Percentiles rank a stretch among this genome's conserved stretches.
Conservation (phyloP, 768 basidiomycete genomes). For the Suillus luteus region DNA sequence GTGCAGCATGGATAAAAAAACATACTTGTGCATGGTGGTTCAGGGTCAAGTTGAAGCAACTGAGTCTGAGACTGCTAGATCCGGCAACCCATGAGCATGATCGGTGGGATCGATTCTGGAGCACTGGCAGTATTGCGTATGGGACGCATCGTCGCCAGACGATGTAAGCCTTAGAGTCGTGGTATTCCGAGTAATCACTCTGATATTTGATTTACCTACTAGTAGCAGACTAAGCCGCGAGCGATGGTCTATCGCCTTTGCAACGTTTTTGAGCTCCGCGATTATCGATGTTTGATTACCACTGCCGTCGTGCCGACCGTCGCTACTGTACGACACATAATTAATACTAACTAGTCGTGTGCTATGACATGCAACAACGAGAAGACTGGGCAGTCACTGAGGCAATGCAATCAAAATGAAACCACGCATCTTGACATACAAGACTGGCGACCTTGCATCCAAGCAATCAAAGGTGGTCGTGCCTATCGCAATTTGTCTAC, state of each 20-base stretch:
- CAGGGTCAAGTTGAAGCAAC: constrained; percentile 1
- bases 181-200: background rate
- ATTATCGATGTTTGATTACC: background rate
- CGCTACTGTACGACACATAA: background rate
- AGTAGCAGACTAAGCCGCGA: too few species aligned
- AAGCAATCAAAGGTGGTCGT: background rate
- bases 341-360: background rate
- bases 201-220: background rate
- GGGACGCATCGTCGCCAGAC: background rate
- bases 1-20: background rate
- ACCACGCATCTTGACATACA: background rate
- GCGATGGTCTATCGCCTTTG: background rate
- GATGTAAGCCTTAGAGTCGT: background rate
- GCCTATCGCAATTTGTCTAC: background rate
- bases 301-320: background rate
- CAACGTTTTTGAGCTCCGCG: background rate
- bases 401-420: background rate
- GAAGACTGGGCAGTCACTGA: background rate
- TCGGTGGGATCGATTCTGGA: background rate
- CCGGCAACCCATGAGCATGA: background rate
- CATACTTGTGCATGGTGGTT: constrained; percentile 9
- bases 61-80: constrained; percentile 1
- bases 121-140: background rate
- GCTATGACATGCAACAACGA: background rate
- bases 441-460: background rate